A percentile compares a stretch with the other conserved stretches of the same genome.
Conservation (phyloP, 257 asterid species). For the Verbena officinalis region DNA sequence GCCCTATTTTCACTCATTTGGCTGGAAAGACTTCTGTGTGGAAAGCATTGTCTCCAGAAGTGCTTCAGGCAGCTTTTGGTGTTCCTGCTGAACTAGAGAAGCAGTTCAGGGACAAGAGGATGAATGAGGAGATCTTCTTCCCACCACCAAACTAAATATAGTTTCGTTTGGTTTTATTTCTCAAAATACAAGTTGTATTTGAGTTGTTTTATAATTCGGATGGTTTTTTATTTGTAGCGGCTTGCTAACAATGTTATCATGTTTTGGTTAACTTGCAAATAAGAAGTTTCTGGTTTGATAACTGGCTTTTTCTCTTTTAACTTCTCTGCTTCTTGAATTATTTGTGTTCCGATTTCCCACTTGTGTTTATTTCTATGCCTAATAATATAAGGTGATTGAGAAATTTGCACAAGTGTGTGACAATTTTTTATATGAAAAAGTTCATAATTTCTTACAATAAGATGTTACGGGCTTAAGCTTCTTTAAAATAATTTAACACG, state of each 20-base stretch:
- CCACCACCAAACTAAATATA: slow-evolving; percentile 62
- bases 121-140: slow-evolving; percentile 76
- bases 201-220: background rate
- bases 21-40: slow-evolving; percentile 68
- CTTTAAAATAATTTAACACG: too few species aligned
- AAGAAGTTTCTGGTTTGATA: background rate
- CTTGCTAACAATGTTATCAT: background rate
- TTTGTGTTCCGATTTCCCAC: too few species aligned
- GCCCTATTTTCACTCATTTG: slow-evolving; percentile 61
- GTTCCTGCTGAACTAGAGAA: slow-evolving; percentile 62
- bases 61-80: slow-evolving; percentile 60
- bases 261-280: too few species aligned
- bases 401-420: too few species aligned
- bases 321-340: background rate
- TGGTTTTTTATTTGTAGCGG: background rate
- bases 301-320: background rate
- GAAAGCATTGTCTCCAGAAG: slow-evolving; percentile 68
- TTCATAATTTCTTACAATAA: too few species aligned
- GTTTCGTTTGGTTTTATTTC: background rate
- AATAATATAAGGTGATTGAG: too few species aligned
- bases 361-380: too few species aligned
- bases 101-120: slow-evolving; percentile 70
- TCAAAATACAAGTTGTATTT: background rate
- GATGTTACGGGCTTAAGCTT: too few species aligned
- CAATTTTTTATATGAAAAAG: too few species aligned